Evolutionary conservation across 768 basidiomycete species (phyloP), one percentile per base, ranked within the genome.

Genomic region (Boletus huronensis): DNA sequence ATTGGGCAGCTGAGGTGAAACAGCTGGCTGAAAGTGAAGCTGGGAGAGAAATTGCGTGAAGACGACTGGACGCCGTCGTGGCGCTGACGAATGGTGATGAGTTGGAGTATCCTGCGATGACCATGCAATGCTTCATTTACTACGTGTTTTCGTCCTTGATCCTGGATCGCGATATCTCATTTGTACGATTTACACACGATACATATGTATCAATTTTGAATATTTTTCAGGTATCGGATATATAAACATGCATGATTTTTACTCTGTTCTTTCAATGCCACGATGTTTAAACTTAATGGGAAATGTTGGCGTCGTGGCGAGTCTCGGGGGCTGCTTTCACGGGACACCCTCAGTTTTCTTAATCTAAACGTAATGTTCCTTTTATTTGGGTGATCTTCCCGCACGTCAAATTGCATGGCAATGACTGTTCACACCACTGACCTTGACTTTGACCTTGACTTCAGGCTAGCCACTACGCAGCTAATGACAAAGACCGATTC

Each of bases 1-100:
- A 71, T 14, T 69, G 68, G 68, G 41, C 28, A 3, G n/a, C 6
- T 4, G 56, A 54, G 13, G 53, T 52, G 26, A 11, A 48, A 17
- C 35, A n/a, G 6, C 17, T 4, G 9, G 34, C 53, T 3, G 40
- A 26, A 3, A 21, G 25, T 0, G 5, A 29, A 9, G 26, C 25
- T 16, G 6, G 35, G 1, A 11, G 1, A 2, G 19, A 21, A 4
- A 4, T 6, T 2, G 13, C n/a, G 13, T 53, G 28, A 19, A 25
- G 13, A 3, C 8, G 31, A 39, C 6, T 5, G 11, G 34, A 21
- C 1, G 32, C 3, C 17, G 10, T 6, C 19, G 26, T 11, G 19
- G 19, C 6, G 38, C 32, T 14, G 13, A 13, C n/a, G 19, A 8
- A 36, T n/a, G 36, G 13, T 10, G 29, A 29, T 6, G 34, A n/a